Evolutionary conservation across 257 asterid genomes (phyloP).

Genomic region (Solanum bulbocastanum): DNA sequence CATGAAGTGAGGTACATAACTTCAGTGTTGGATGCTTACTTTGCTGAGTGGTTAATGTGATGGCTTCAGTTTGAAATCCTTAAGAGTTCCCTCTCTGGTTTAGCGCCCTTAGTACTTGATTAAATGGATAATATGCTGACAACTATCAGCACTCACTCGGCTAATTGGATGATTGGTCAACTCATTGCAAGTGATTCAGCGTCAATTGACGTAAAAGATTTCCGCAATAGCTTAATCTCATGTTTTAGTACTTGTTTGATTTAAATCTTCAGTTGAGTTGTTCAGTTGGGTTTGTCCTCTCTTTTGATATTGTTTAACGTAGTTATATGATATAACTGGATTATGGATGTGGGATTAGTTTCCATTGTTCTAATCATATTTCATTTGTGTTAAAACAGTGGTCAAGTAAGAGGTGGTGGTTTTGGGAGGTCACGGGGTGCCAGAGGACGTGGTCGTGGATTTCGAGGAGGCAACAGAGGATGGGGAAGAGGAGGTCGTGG

Average conservation of each 20-base stretch:
- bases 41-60: neutral
- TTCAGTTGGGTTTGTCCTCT: neutral
- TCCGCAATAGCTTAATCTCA: neutral
- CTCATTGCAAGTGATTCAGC: neutral
- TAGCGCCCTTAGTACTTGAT: neutral
- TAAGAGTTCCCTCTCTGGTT: neutral
- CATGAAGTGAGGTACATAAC: neutral
- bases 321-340: neutral
- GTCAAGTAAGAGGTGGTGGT: constrained; percentile 36
- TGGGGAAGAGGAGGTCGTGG: constrained; percentile 43
- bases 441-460: constrained; percentile 31
- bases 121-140: neutral
- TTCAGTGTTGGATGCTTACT: neutral
- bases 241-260: neutral
- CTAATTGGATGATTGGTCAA: neutral
- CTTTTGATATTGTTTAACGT: neutral
- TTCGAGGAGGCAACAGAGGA: constrained; percentile 34
- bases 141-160: neutral
- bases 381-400: constrained; percentile 7
- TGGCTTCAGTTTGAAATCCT: neutral
- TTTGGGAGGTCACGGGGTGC: constrained; percentile 33
- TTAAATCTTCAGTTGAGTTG: neutral
- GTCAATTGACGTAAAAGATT: neutral
- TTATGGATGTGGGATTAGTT: neutral
- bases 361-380: neutral